Percentiles rank a stretch among this genome's conserved stretches.
Conservation (phyloP, 805 yeast species). For the Yarrowia keelungensis region DNA sequence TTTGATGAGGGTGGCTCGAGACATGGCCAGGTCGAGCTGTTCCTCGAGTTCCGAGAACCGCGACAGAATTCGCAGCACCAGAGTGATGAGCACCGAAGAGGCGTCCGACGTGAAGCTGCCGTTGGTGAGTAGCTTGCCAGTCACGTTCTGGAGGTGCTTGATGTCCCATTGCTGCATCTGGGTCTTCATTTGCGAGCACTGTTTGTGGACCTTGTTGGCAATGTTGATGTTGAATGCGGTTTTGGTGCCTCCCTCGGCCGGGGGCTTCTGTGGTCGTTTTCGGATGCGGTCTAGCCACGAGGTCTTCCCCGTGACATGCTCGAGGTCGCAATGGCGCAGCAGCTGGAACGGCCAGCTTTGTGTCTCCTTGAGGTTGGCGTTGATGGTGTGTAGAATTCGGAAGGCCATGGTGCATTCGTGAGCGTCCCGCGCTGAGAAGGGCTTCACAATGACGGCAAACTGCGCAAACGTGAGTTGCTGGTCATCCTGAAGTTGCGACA, state of each 20-base stretch:
- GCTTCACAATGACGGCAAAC: constrained; percentile 37
- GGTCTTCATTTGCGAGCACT: constrained; percentile 21
- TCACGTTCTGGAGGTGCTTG: constrained; percentile 45
- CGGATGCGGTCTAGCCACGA: constrained; percentile 32
- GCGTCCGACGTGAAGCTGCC: constrained; percentile 44
- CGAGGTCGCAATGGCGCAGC: constrained; percentile 46
- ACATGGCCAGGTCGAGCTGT: constrained; percentile 47
- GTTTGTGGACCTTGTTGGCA: constrained; percentile 24
- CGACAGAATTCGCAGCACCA: constrained; percentile 47
- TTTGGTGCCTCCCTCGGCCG: constrained; percentile 41
- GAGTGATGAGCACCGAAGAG: constrained; percentile 46
- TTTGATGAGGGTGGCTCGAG: constrained; percentile 47
- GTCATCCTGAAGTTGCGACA: constrained; percentile 36
- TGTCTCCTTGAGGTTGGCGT: constrained; percentile 45
- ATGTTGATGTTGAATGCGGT: constrained; percentile 34
- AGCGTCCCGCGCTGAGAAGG: constrained; percentile 33
- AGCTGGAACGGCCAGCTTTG: constrained; percentile 47
- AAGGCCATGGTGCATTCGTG: constrained; percentile 42
- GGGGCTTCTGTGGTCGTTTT: constrained; percentile 34
- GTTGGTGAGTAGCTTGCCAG: constrained; percentile 41
- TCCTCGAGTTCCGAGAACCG: constrained; percentile 45
- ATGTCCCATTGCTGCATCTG: constrained; percentile 46
- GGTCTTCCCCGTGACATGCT: constrained; percentile 38
- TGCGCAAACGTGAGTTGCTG: constrained; percentile 38
- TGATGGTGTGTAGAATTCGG: constrained; percentile 43